Conservation (phyloP, 2,329 filamentous ascomycete species). For the Pleoardoris graminearum region DNA sequence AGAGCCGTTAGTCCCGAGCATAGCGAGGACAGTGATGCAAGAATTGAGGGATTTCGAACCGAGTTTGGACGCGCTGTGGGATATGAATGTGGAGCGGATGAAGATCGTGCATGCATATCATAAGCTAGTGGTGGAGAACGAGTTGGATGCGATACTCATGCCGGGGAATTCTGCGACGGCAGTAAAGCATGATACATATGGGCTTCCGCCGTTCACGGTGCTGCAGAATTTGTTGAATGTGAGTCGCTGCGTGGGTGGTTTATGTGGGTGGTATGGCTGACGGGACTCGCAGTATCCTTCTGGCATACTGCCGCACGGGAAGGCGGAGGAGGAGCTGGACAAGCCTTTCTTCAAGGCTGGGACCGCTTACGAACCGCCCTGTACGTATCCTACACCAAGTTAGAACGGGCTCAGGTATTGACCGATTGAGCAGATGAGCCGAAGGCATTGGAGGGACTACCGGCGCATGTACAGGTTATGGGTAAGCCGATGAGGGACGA, state of each 20-base stretch:
- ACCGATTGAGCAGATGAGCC: constrained; percentile 46
- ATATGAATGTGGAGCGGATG: constrained; percentile 47
- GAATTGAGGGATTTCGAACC: constrained; percentile 38
- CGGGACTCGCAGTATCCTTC: constrained; percentile 51
- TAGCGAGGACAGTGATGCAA: constrained; percentile 39
- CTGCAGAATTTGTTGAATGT: constrained; percentile 59
- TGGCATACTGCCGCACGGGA: constrained; percentile 53
- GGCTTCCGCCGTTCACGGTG: constrained; percentile 52
- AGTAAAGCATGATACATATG: constrained; percentile 57
- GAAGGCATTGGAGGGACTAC: constrained; percentile 47
- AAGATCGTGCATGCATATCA: constrained; percentile 48
- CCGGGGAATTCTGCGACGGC: constrained; percentile 56
- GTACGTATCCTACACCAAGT: constrained; percentile 24
- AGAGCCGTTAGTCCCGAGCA: constrained; percentile 51
- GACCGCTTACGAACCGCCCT: constrained; percentile 42
- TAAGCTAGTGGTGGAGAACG: constrained; percentile 46
- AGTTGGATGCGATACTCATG: constrained; percentile 57
- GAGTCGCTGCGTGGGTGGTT: constrained; percentile 35
- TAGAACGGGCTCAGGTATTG: not conserved
- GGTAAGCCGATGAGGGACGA: constrained; percentile 55
- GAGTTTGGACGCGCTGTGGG: constrained; percentile 47
- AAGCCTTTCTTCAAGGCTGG: constrained; percentile 32
- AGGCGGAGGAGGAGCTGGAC: constrained; percentile 50
- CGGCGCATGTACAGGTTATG: constrained; percentile 54
- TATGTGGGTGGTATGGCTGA: constrained; percentile 2